Evolutionary conservation across 2,329 filamentous ascomycete species (phyloP).

Genomic region (Exutisphaerella laricina): DNA sequence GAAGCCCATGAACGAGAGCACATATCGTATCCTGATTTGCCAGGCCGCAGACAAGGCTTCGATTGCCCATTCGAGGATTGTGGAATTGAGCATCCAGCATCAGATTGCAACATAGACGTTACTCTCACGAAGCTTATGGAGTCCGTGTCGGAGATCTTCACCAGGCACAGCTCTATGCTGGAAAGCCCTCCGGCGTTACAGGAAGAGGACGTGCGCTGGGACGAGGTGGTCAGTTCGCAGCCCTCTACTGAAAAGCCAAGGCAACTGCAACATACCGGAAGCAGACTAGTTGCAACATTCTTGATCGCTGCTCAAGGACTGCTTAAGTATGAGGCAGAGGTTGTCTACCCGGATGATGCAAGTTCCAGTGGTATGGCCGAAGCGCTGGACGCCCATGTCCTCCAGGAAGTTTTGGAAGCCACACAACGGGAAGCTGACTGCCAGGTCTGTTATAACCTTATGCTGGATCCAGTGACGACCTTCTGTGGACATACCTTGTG

Average conservation of each 20-base stretch:
- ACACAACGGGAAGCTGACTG: slow-evolving; percentile 73
- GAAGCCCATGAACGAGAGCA: slow-evolving; percentile 57
- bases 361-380: slow-evolving; percentile 33
- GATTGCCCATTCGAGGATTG: slow-evolving; percentile 67
- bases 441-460: slow-evolving; percentile 77
- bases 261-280: slow-evolving; percentile 47
- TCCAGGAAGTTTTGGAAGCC: slow-evolving; percentile 56
- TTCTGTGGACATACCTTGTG: slow-evolving; percentile 88
- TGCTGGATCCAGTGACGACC: slow-evolving; percentile 77
- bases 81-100: slow-evolving; percentile 63
- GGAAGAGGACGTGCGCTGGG: slow-evolving; percentile 38
- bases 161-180: slow-evolving; percentile 32
- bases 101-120: slow-evolving; percentile 73
- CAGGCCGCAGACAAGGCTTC: slow-evolving; percentile 63
- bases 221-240: slow-evolving; percentile 30
- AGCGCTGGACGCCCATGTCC: slow-evolving; percentile 44
- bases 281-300: slow-evolving; percentile 62
- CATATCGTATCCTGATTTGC: slow-evolving; percentile 70
- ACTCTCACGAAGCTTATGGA: slow-evolving; percentile 66
- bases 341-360: slow-evolving; percentile 29
- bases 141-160: slow-evolving; percentile 52
- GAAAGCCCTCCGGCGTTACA: slow-evolving; percentile 36
- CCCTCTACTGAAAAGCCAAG: slow-evolving; percentile 34
- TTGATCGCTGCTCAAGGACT: slow-evolving; percentile 57
- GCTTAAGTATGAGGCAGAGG: slow-evolving; percentile 46